phyloP scores from a whole-genome alignment of 257 asterid genomes.

The Solanum sitiens region DNA sequence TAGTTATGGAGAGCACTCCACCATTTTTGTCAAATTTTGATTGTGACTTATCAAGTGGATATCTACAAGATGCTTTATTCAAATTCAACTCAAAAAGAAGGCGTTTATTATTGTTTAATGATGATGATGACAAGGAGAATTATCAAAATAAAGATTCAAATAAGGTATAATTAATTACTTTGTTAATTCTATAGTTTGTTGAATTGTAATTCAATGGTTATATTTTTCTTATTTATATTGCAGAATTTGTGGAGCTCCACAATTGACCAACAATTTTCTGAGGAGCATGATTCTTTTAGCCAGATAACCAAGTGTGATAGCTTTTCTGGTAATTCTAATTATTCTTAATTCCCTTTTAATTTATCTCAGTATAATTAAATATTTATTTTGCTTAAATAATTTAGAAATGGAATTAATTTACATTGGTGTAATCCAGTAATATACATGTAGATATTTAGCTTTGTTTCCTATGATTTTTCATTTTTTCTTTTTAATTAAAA shows the following conservation, averaged over 20 bases:
- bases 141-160: background rate
- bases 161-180: background rate
- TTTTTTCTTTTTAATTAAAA: background rate
- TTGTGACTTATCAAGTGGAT: constrained; percentile 53
- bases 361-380: background rate
- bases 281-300: constrained; percentile 17
- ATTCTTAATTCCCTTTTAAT: background rate
- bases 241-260: constrained; percentile 28
- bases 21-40: constrained; percentile 20
- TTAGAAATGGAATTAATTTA: background rate
- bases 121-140: constrained; percentile 6
- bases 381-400: background rate
- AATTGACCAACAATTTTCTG: constrained; percentile 13
- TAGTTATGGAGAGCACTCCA: constrained; percentile 29
- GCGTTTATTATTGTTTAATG: constrained; percentile 24
- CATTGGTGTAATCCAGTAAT: no score
- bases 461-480: no score
- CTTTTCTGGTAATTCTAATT: constrained; percentile 13
- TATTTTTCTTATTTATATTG: background rate
- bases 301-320: constrained; percentile 24
- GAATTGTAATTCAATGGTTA: background rate
- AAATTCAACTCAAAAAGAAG: constrained; percentile 67
- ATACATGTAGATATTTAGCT: no score
- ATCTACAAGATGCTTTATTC: constrained; percentile 80
- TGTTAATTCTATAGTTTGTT: background rate